Evolutionary conservation across 768 basidiomycete species (phyloP).

Genomic region (Mycena latifolia): DNA sequence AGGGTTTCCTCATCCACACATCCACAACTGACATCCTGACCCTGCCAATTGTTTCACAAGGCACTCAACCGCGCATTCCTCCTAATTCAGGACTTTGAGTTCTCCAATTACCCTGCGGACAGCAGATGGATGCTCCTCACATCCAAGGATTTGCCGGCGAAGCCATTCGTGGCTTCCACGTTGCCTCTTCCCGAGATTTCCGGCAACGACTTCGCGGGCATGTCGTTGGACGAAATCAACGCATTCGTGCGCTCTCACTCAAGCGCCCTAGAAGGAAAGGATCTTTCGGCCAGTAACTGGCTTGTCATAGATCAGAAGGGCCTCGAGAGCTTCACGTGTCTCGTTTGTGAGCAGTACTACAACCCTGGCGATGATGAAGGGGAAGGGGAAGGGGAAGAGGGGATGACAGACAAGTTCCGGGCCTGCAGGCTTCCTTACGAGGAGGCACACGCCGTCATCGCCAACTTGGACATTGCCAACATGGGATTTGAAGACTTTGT

Average conservation of each 20-base stretch:
- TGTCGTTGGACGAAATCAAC: slow-evolving; percentile 8
- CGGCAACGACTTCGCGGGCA: slow-evolving; percentile 18
- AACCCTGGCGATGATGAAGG: neutral
- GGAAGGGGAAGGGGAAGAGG: neutral
- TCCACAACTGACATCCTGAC: too few relatives aligned
- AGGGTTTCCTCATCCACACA: too few relatives aligned
- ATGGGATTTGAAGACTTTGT: slow-evolving; percentile 29
- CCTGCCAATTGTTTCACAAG: too few relatives aligned
- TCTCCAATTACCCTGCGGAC: neutral
- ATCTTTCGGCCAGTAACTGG: slow-evolving; percentile 9
- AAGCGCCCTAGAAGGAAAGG: neutral
- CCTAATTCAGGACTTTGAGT: slow-evolving; percentile 23
- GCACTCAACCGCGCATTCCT: slow-evolving; percentile 25
- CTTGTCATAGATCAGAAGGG: slow-evolving; percentile 28
- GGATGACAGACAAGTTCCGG: slow-evolving; percentile 14
- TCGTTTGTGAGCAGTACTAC: slow-evolving; percentile 20
- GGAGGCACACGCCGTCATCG: slow-evolving; percentile 12
- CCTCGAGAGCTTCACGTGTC: slow-evolving; percentile 28
- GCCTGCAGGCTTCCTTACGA: slow-evolving; percentile 9
- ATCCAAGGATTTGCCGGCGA: neutral
- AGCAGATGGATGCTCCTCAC: neutral
- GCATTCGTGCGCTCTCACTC: slow-evolving; percentile 20
- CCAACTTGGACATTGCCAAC: slow-evolving; percentile 21
- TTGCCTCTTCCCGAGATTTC: too few relatives aligned
- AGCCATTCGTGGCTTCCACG: too few relatives aligned